These are phyloP conservation scores for Phanerochaete carnosa DNA, from an alignment of 768 basidiomycete genomes.

Conservation along the genomic window DNA sequence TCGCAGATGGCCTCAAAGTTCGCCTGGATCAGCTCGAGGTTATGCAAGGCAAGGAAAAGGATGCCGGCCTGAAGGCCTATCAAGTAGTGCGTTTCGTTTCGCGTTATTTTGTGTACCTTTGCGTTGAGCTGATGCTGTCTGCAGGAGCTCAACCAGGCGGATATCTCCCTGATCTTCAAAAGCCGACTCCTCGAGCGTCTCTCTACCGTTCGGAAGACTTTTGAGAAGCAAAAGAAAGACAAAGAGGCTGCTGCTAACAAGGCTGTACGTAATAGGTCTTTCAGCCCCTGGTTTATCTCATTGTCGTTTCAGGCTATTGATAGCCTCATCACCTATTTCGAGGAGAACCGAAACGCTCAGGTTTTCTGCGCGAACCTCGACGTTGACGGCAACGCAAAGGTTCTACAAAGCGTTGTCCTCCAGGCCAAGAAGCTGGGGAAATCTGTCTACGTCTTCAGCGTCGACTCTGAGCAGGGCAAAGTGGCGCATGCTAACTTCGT, in stretches of 20 bases:
- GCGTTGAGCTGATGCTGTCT: slow-evolving; percentile 2
- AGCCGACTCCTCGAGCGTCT: slow-evolving; percentile 75
- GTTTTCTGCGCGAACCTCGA: slow-evolving; percentile 70
- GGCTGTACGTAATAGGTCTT: slow-evolving; percentile 41
- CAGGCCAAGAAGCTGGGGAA: slow-evolving; percentile 83
- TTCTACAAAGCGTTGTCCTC: slow-evolving; percentile 68
- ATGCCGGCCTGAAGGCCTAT: slow-evolving; percentile 80
- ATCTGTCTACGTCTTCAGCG: slow-evolving; percentile 85
- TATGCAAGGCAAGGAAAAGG: slow-evolving; percentile 75
- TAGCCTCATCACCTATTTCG: slow-evolving; percentile 67
- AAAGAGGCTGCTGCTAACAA: slow-evolving; percentile 74
- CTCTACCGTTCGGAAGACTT: slow-evolving; percentile 67
- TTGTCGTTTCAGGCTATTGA: slow-evolving; percentile 48
- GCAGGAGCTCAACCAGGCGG: slow-evolving; percentile 85
- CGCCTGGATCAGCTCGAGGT: slow-evolving; percentile 61
- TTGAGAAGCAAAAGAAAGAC: slow-evolving; percentile 85
- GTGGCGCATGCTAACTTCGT: slow-evolving; percentile 88
- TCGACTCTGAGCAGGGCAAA: slow-evolving; percentile 64
- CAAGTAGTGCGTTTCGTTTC: slow-evolving; percentile 53
- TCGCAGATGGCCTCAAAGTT: slow-evolving; percentile 58
- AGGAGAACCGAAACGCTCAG: slow-evolving; percentile 66
- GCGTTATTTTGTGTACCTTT: background rate
- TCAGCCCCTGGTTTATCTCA: background rate
- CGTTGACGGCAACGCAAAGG: slow-evolving; percentile 84
- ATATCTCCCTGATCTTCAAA: slow-evolving; percentile 86